Conservation (phyloP, 1,139 yeast genomes). For the Yamadazyma membranifaciens region DNA sequence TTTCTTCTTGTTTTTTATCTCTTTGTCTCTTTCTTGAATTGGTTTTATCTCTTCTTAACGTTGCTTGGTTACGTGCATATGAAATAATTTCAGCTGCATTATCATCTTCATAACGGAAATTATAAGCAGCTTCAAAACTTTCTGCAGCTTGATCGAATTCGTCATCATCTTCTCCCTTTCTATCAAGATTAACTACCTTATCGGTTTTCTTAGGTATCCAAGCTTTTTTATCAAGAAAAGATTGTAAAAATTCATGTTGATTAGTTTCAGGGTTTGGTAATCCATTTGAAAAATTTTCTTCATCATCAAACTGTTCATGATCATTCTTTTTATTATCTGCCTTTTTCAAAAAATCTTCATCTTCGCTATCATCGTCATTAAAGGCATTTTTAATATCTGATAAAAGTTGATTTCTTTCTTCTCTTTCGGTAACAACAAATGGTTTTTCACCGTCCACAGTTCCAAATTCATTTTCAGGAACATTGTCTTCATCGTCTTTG, state of each 20-base stretch:
- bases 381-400: constrained; percentile 74
- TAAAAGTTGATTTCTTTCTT: constrained; percentile 69
- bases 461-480: constrained; percentile 27
- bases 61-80: constrained; percentile 95
- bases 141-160: constrained; percentile 93
- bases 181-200: constrained; percentile 54
- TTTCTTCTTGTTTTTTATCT: constrained; percentile 62
- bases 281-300: constrained; percentile 12
- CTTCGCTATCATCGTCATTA: constrained; percentile 42
- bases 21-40: constrained; percentile 80
- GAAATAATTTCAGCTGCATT: constrained; percentile 87
- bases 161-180: constrained; percentile 64
- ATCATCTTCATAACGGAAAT: constrained; percentile 92
- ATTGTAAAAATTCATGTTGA: constrained; percentile 66
- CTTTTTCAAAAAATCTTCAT: constrained; percentile 58
- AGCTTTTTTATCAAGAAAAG: constrained; percentile 73
- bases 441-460: constrained; percentile 62
- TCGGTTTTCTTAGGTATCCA: constrained; percentile 77
- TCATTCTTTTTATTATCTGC: constrained; percentile 12
- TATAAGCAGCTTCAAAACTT: constrained; percentile 85
- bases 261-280: constrained; percentile 72
- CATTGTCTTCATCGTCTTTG: constrained; percentile 40
- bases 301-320: constrained; percentile 11
- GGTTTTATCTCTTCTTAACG: constrained; percentile 77
- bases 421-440: constrained; percentile 70